Evolutionary conservation across 1,139 yeast species (phyloP), one percentile per base, ranked within the genome.

Genomic region (Eremothecium coryli): DNA sequence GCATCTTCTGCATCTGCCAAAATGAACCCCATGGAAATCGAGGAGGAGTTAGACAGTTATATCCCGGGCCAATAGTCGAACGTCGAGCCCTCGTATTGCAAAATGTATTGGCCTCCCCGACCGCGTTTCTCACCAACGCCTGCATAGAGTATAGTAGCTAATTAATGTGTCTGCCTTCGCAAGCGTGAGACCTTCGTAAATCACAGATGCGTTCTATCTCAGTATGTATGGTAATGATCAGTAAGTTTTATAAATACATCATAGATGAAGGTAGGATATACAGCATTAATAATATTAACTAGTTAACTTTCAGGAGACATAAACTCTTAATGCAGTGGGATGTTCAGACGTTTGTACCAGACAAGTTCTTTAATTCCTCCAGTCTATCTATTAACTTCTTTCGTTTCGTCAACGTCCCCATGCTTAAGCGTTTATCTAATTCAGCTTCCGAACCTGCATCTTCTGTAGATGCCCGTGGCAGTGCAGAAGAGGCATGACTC

Each of bases 371-470:
- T 38, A 57, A 38, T 37, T 57, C 61, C 32, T 48, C 54, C 22
- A 62, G 45, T 38, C 66, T 51, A 39, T 63, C 68, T 32, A 62
- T 61, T 35, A 63, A 44, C 50, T 63, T 61, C 33, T 63, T 57
- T 26, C 61, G 49, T 40, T 57, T 52, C 8, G 59, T 52, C 26
- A 54, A 37, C 2, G 59, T 56, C 3, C 45, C 47, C 18, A 46
- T 43, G 6, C 42, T 43, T 31, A 49, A 50, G 33, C 52, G 39
- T 33, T 39, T 42, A 15, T 49, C 50, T 26, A 49, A 40, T 26
- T 47, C 48, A 4, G 45, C 42, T 30, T 47, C 54, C 16, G 46
- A 34, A 32, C 22, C 37, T 32, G 26, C 37, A 27, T 23, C 41
- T 23, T 18, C 37, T 33, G 23, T 37, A 39, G 18, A 37, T 38